Base-by-base conservation (phyloP, 306 rosid genomes). In the Delonix regia region DNA sequence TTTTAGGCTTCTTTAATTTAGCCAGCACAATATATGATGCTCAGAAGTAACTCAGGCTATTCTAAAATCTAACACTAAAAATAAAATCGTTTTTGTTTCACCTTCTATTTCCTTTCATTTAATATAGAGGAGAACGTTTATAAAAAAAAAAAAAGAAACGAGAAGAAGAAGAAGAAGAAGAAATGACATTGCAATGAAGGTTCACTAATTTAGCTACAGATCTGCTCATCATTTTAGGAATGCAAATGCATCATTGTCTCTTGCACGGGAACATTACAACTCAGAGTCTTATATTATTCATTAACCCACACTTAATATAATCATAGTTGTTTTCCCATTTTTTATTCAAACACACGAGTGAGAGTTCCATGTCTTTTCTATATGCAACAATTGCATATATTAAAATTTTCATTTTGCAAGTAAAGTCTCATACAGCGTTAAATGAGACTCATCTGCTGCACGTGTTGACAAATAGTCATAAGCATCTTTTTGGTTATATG, bases 371-470 rank as follows among this genome's bases (percentile, higher is more conserved):
- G 28, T 14, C 19, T 28, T 60, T 15, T 30, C 16, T n/a, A 16
- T 7, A 6, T 48, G 22, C 3, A 41, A 39, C 24, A 22, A 42
- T 11, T 24, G n/a, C 73, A 24, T 12, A 12, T 67, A 24, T n/a
- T 42, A 39, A 39, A 65, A 65, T 34, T 68, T 56, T 44, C 39
- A 15, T 21, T 68, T 27, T 15, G 56, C 21, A 44, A 28, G 19
- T 44, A 44, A 45, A 28, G 28, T 13, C 24, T 68, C 73, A 15
- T 44, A 28, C 12, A 24, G 52, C 56, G 15, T 69, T 69, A 15
- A 69, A 27, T 25, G 14, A 44, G 74, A 45, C 73, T 69, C 24
- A n/a, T 16, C 59, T 45, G 7, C 41, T 47, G 74, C 74, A 47
- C 27, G 15, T 45, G 59, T 69, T 27, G 21, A 42, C 55, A 41